Conservation (phyloP, 2,329 filamentous ascomycete species). For the Claviceps monticola region DNA sequence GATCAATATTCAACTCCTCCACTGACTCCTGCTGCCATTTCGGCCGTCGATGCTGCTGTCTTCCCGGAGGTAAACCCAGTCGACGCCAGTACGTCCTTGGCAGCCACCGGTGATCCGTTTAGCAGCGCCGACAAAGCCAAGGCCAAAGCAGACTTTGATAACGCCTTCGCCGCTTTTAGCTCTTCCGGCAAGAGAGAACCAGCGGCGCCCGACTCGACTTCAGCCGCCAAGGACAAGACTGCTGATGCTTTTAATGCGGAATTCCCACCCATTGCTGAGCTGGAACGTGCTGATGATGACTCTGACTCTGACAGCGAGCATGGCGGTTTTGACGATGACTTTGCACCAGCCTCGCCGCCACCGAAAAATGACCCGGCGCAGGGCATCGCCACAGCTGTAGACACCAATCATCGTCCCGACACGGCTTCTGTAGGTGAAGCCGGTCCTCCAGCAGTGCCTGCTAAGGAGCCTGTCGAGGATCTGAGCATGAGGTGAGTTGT, state of each 20-base stretch:
- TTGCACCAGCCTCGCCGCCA: slow-evolving; percentile 51
- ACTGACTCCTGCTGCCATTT: slow-evolving; percentile 12
- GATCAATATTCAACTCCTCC: slow-evolving; percentile 12
- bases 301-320: slow-evolving; percentile 66
- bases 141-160: slow-evolving; percentile 72
- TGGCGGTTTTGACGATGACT: slow-evolving; percentile 88
- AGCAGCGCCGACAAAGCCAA: slow-evolving; percentile 38
- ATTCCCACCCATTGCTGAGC: slow-evolving; percentile 85
- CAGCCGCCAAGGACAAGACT: slow-evolving; percentile 22
- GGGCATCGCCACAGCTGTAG: neutral
- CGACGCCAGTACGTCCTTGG: slow-evolving; percentile 6
- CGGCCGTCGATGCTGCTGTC: slow-evolving; percentile 5
- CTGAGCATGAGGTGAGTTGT: slow-evolving; percentile 14
- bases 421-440: neutral
- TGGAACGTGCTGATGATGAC: slow-evolving; percentile 70
- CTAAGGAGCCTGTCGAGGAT: slow-evolving; percentile 13
- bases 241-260: slow-evolving; percentile 53
- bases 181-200: slow-evolving; percentile 32
- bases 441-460: slow-evolving; percentile 10
- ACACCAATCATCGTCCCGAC: slow-evolving; percentile 3
- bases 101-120: slow-evolving; percentile 33
- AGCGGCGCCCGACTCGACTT: slow-evolving; percentile 26
- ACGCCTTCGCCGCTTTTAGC: slow-evolving; percentile 66
- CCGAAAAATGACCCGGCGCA: slow-evolving; percentile 17
- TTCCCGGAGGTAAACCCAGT: slow-evolving; percentile 8